phyloP scores from a whole-genome alignment of 306 rosid genomes.

The Sicyos baderoa region DNA sequence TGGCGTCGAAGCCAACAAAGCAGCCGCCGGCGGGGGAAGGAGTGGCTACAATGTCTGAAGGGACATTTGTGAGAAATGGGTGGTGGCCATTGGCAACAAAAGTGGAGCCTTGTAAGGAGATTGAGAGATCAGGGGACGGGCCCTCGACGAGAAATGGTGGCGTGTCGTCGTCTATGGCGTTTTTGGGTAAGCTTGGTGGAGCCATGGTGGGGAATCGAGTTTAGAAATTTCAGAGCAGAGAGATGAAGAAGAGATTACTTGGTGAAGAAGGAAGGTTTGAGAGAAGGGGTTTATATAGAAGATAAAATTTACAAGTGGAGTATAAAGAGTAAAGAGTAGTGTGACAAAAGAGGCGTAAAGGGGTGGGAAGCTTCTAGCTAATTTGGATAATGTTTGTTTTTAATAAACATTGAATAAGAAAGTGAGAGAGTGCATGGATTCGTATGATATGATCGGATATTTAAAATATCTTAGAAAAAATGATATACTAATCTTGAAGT shows the following conservation, averaged over 20 bases:
- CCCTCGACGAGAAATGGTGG: not conserved
- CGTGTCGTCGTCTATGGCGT: not conserved
- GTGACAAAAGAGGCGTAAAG: not conserved
- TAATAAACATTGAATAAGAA: too few relatives aligned
- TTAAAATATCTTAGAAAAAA: too few relatives aligned
- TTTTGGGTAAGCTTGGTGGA: constrained; percentile 45
- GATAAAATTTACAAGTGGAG: not conserved
- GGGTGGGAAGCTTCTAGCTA: not conserved
- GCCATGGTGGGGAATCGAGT: constrained; percentile 30
- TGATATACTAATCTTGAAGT: too few relatives aligned
- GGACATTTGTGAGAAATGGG: constrained; percentile 44
- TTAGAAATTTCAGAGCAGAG: not conserved
- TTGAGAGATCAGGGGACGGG: constrained; percentile 18
- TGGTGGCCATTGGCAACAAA: constrained; percentile 47
- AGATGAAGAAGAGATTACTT: not conserved
- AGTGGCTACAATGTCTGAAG: constrained; percentile 36
- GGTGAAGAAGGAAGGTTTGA: not conserved
- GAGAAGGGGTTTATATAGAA: constrained; percentile 5
- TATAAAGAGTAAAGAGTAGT: not conserved
- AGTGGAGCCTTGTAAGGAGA: constrained; percentile 28
- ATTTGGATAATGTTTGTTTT: too few relatives aligned
- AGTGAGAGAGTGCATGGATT: too few relatives aligned
- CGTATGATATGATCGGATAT: too few relatives aligned
- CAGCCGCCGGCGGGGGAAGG: constrained; percentile 32
- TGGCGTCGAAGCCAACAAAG: constrained; percentile 49